phyloP scores from a whole-genome alignment of 1,284 basidiomycete genomes.

The Irpex sp. region DNA sequence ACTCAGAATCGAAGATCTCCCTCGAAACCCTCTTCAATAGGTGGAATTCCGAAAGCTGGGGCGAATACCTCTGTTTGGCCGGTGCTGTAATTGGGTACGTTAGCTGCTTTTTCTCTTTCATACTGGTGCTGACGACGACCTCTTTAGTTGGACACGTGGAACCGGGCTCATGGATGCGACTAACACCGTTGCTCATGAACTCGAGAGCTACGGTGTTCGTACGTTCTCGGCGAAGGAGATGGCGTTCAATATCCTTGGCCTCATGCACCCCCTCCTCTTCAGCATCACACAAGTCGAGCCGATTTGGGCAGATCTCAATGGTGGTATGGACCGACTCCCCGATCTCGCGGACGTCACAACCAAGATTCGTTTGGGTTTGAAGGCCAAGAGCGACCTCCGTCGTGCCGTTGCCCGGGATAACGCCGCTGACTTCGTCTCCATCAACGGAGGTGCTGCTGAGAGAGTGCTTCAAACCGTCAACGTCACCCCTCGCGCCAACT shows the following conservation, averaged over 20 bases:
- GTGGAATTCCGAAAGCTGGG: slow-evolving; percentile 99
- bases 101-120: slow-evolving; percentile 3
- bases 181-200: slow-evolving; percentile 92
- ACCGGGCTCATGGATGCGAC: slow-evolving; percentile 98
- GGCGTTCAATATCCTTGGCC: slow-evolving; percentile 98
- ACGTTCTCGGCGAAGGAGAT: slow-evolving; percentile 99
- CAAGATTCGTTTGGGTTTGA: slow-evolving; percentile 79
- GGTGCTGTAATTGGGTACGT: slow-evolving; percentile 95
- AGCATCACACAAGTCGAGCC: slow-evolving; percentile 99
- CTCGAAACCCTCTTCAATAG: slow-evolving; percentile 97
- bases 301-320: slow-evolving; percentile 97
- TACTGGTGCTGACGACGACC: slow-evolving; percentile 13
- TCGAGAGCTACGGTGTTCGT: slow-evolving; percentile 91
- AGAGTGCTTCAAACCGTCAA: slow-evolving; percentile 90
- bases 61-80: slow-evolving; percentile 96
- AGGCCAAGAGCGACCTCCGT: slow-evolving; percentile 85
- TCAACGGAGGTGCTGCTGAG: slow-evolving; percentile 91
- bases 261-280: slow-evolving; percentile 99
- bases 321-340: slow-evolving; percentile 95
- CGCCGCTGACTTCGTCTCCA: slow-evolving; percentile 90
- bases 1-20: slow-evolving; percentile 98
- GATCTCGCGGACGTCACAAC: slow-evolving; percentile 91
- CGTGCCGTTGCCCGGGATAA: slow-evolving; percentile 93
- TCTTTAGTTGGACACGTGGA: slow-evolving; percentile 85
- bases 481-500: slow-evolving; percentile 95